Evolutionary conservation across 2,329 filamentous ascomycete species (phyloP), one percentile per base, ranked within the genome.

Genomic region (Berkeleyomyces rouxiae): DNA sequence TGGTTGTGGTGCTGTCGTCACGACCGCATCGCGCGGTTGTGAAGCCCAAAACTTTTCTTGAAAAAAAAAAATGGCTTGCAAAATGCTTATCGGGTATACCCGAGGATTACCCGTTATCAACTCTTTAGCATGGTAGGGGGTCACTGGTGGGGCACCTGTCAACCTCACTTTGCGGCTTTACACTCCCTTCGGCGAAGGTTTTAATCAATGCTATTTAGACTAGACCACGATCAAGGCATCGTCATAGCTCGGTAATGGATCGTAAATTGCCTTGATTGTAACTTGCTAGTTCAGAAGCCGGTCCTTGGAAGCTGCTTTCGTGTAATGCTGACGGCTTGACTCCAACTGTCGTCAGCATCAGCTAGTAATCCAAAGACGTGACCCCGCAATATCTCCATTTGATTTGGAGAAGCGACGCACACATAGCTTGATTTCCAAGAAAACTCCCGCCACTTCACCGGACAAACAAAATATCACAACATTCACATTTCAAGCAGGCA

Each of bases 41-140:
- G 36, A 65, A 59, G 6, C 62, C 51, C 66, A 67, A 67, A 66
- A 66, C 65, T 67, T 67, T 67, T 64, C 65, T 47, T 40, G 16
- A 51, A 66, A 64, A 67, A 51, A 55, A 65, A 43, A 46, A 43
- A 55, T 57, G 59, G 61, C 60, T 40, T 47, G 55, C 44, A 49
- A 37, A 16, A 51, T 40, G 55, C 58, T 66, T 67, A 61, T 64
- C 63, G 23, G 6, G 59, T 37, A 53, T 61, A 61, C 33, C 63
- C 63, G 43, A 10, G 3, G 16, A 51, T 64, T 51, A 61, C 3
- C 63, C 63, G 59, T 40, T 64, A 64, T 64, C 59, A 5, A 16
- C 13, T 16, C 11, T 16, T 55, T n/a, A 7, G 7, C 13, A 16
- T n/a, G 33, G 33, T 11, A 55, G 7, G 51, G 33, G 51, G 36